A percentile compares a stretch with the other conserved stretches of the same genome.
phyloP scores from a whole-genome alignment of 805 yeast genomes.

The Candida hungchunana region DNA sequence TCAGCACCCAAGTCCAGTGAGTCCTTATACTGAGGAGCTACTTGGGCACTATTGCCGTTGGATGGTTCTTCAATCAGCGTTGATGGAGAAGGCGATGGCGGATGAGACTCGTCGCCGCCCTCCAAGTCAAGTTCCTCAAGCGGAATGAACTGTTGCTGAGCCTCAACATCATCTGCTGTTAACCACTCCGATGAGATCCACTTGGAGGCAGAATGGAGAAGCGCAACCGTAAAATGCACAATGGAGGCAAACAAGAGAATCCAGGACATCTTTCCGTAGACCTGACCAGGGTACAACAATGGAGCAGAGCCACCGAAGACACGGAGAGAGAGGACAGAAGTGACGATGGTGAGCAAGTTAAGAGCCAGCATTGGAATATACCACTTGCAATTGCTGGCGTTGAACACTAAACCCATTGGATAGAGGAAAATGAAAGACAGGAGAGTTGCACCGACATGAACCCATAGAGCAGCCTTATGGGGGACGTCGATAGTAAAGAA shows the following conservation, averaged over 20 bases:
- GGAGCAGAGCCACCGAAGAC: conserved; percentile 59
- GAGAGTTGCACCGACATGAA: conserved; percentile 47
- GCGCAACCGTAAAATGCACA: conserved; percentile 52
- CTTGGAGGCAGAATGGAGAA: conserved; percentile 42
- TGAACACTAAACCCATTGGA: conserved; percentile 65
- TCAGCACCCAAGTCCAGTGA: conserved; percentile 22
- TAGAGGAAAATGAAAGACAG: conserved; percentile 50
- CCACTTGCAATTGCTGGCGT: conserved; percentile 55
- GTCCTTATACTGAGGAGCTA: conserved; percentile 23
- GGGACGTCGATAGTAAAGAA: conserved; percentile 55
- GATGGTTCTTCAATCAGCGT: conserved; percentile 22
- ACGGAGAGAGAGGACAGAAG: conserved; percentile 52
- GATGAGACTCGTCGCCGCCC: conserved; percentile 9
- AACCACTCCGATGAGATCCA: conserved; percentile 34
- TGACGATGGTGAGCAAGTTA: conserved; percentile 42
- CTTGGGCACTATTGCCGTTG: conserved; percentile 1
- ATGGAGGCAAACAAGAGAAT: conserved; percentile 50
- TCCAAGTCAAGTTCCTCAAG: conserved; percentile 28
- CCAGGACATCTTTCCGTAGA: conserved; percentile 62
- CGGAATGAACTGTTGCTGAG: conserved; percentile 26
- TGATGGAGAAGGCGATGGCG: conserved; percentile 21
- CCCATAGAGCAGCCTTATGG: conserved; percentile 45
- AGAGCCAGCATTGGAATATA: conserved; percentile 51
- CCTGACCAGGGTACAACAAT: conserved; percentile 70
- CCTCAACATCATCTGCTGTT: conserved; percentile 8